A percentile compares a stretch with the other conserved stretches of the same genome.
phyloP scores from a whole-genome alignment of 139 green algal species.

The Tetradesmus lagerheimii region DNA sequence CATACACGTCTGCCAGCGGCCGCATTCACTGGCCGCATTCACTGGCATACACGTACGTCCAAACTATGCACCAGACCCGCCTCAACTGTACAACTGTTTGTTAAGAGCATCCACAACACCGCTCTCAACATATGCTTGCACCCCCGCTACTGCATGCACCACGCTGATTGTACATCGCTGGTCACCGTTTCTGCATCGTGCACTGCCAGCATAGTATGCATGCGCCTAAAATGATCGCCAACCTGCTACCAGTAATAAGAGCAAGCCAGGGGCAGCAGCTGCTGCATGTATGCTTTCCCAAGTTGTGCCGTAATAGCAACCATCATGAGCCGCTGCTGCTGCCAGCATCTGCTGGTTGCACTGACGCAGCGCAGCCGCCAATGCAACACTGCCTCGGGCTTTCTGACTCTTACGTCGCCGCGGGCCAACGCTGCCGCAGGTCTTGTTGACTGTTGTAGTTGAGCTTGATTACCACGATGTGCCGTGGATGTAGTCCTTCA shows the following conservation, averaged over 20 bases:
- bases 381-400: no score
- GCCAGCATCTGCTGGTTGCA: background rate
- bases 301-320: no score
- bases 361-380: background rate
- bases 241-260: no score
- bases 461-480: slow-evolving; percentile 4
- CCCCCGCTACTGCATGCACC: background rate
- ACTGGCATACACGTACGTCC: background rate
- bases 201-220: no score
- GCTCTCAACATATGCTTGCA: background rate
- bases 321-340: background rate
- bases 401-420: no score
- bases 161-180: background rate
- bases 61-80: background rate
- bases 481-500: slow-evolving; percentile 50
- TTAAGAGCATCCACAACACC: background rate
- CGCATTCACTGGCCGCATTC: background rate
- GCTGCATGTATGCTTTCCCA: no score
- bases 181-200: background rate
- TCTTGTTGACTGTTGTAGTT: no score
- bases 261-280: no score
- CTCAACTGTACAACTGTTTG: background rate
- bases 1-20: background rate
- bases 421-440: no score
- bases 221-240: background rate